A percentile compares a stretch with the other conserved stretches of the same genome.
These are phyloP conservation scores for Lagerstroemia speciosa DNA, from an alignment of 345 rosid genomes.

Conservation along the genomic window DNA sequence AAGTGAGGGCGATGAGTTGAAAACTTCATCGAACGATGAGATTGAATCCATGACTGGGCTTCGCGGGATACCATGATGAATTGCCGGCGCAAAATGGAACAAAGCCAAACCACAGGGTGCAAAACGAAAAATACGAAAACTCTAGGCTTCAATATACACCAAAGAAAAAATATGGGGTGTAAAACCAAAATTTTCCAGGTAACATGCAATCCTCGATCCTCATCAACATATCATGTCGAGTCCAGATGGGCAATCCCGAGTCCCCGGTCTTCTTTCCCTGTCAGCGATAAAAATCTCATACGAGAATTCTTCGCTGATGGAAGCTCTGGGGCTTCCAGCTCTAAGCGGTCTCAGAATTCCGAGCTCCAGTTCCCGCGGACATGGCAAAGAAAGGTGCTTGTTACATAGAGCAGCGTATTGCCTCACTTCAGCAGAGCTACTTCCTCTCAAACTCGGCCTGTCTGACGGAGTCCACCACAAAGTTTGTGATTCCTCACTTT, in stretches of 20 bases:
- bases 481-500: slow-evolving; percentile 5
- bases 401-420: slow-evolving; percentile 9
- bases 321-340: slow-evolving; percentile 32
- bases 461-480: slow-evolving; percentile 1
- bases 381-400: slow-evolving; percentile 4
- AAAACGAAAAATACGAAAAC: not conserved
- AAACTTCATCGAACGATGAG: too few species aligned
- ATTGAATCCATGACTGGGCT: too few species aligned
- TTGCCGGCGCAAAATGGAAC: too few species aligned
- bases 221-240: not conserved
- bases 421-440: slow-evolving; percentile 12
- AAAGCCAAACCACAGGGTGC: not conserved
- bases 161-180: not conserved
- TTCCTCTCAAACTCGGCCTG: slow-evolving; percentile 13
- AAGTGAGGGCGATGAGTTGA: too few species aligned
- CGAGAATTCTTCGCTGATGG: slow-evolving; percentile 18
- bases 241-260: not conserved
- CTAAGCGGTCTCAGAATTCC: slow-evolving; percentile 15
- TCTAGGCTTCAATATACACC: not conserved
- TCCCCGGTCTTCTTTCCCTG: not conserved
- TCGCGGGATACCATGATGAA: too few species aligned
- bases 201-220: not conserved
- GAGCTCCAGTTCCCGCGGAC: slow-evolving; percentile 9
- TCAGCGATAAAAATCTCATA: not conserved
- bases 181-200: not conserved